These are phyloP conservation scores for Phytophthora capsici DNA, from an alignment of 352 stramenopile species.

Conservation along the genomic window DNA sequence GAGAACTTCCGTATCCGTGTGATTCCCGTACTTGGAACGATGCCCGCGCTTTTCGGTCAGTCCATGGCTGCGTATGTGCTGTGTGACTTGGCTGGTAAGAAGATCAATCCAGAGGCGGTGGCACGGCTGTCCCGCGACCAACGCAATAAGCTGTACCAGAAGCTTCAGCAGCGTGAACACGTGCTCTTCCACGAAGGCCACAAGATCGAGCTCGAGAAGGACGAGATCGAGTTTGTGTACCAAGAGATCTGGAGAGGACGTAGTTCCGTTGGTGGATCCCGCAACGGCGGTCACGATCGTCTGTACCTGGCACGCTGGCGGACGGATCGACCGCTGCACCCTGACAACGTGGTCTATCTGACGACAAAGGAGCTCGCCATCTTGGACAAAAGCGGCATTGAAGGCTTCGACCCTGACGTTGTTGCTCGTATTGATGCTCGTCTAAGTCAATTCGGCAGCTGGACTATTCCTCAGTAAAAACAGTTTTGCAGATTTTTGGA, in stretches of 20 bases:
- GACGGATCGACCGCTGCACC: slow-evolving; percentile 60
- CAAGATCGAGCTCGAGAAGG: slow-evolving; percentile 79
- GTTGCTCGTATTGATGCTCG: slow-evolving; percentile 73
- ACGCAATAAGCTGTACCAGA: slow-evolving; percentile 88
- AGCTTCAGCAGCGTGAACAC: slow-evolving; percentile 80
- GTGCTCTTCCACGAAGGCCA: slow-evolving; percentile 59
- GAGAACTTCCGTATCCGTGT: slow-evolving; percentile 97
- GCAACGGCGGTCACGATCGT: slow-evolving; percentile 77
- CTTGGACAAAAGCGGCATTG: slow-evolving; percentile 65
- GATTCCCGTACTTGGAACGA: slow-evolving; percentile 94
- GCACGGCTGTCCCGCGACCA: slow-evolving; percentile 81
- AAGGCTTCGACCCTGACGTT: slow-evolving; percentile 73
- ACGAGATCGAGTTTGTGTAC: slow-evolving; percentile 90
- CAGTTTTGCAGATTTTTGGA: no score
- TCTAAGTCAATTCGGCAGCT: slow-evolving; percentile 67
- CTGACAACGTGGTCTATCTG: slow-evolving; percentile 90
- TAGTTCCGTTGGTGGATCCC: slow-evolving; percentile 71
- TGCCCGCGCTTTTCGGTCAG: slow-evolving; percentile 98
- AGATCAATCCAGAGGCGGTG: slow-evolving; percentile 81
- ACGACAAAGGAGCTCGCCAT: slow-evolving; percentile 77
- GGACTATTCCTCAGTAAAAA: slow-evolving; percentile 42
- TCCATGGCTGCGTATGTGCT: slow-evolving; percentile 95
- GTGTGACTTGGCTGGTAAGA: slow-evolving; percentile 92
- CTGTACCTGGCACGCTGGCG: slow-evolving; percentile 90
- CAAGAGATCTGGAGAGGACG: slow-evolving; percentile 86